Conservation (phyloP, 805 yeast species). For the Lachancea kluyveri region DNA sequence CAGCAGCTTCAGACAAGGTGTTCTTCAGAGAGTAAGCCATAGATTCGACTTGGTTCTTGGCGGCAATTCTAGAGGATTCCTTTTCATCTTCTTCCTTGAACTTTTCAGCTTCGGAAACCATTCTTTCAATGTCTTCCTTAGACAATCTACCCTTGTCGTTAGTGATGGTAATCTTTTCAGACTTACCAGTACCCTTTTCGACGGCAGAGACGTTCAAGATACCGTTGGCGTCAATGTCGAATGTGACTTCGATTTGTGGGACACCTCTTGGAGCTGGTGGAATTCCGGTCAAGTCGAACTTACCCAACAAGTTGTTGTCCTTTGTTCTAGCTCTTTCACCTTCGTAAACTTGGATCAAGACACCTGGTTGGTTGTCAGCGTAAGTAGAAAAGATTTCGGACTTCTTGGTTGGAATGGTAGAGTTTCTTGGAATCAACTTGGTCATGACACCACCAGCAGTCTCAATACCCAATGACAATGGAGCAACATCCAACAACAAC, state of each 20-base stretch:
- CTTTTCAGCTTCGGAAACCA: constrained; percentile 97
- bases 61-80: constrained; percentile 87
- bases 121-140: constrained; percentile 95
- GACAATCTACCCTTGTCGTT: constrained; percentile 98
- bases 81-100: constrained; percentile 95
- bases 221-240: constrained; percentile 96
- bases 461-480: constrained; percentile 97
- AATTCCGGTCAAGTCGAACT: constrained; percentile 92
- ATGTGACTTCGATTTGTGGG: constrained; percentile 96
- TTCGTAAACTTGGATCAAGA: constrained; percentile 94
- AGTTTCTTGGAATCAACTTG: constrained; percentile 97
- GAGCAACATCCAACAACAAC: constrained; percentile 96
- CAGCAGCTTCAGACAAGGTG: constrained; percentile 70
- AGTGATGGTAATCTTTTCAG: constrained; percentile 94
- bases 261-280: constrained; percentile 99
- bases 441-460: constrained; percentile 99
- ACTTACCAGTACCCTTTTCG: constrained; percentile 98
- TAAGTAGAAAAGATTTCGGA: constrained; percentile 96
- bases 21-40: constrained; percentile 92
- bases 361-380: constrained; percentile 99
- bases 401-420: constrained; percentile 97
- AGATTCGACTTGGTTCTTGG: constrained; percentile 95
- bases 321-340: constrained; percentile 97
- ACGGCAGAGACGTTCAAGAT: constrained; percentile 94
- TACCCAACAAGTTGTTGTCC: constrained; percentile 96